Evolutionary conservation across 1,284 basidiomycete species (phyloP), one percentile per base, ranked within the genome.

Genomic region (Melampsora americana): DNA sequence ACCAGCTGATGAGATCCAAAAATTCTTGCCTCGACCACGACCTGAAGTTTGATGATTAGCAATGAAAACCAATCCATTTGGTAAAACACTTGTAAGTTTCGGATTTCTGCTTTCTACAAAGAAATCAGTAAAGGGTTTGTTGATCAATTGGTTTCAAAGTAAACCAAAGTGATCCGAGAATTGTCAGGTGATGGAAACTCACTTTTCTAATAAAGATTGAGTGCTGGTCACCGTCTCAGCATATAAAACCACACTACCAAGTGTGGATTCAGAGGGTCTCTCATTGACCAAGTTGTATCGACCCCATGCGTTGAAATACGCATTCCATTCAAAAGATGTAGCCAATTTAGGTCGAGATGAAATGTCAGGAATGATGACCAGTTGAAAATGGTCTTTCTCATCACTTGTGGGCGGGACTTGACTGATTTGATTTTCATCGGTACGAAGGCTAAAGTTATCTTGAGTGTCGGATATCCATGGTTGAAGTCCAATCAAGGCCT

Each of bases 201-300:
- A 92, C 93, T 89, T 91, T 81, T 97, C 93, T 1, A 98, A 86
- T 88, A 98, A 88, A 0, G 93, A 95, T 83, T 99, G 95, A 0
- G 95, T 99, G 79, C 92, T 95, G 0, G 93, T 93, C 6, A 98
- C 90, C 0, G 89, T 89, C 83, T 97, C 92, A 30, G 90, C 90
- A 80, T 97, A 98, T 26, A 95, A 81, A 48, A 97, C 81, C 20
- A 88, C 86, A 76, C 93, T 90, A 0, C 95, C 95, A 23, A 83
- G 39, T 16, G 20, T 44, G 44, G 26, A 39, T 7, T 56, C 53
- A 28, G 53, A 28, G 1, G n/a, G 26, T 1, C 7, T 56, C 26
- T 28, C 53, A 56, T n/a, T 23, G n/a, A 23, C 11, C n/a, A 23
- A 53, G 14, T 14, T 56, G 53, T 23, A 12, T 56, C 53, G n/a